Evolutionary conservation across 2,329 filamentous ascomycete species (phyloP).

Genomic region (Fusarium oxysporum): DNA sequence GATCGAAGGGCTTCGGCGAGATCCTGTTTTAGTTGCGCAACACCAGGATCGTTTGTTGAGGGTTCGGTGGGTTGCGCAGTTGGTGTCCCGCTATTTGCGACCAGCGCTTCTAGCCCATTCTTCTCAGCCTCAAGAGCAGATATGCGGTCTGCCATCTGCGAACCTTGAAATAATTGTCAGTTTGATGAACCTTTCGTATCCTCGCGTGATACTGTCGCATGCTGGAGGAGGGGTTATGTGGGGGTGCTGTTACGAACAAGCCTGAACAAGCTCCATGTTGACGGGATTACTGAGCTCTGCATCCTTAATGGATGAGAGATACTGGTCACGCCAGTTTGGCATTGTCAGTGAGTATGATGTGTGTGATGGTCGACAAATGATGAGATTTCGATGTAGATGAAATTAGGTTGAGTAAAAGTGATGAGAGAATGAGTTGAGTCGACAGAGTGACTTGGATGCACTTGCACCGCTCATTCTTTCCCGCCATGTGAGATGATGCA

Average conservation of each 20-base stretch:
- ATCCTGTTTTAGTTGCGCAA: slow-evolving; percentile 71
- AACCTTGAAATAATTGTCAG: slow-evolving; percentile 60
- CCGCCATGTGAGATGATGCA: slow-evolving; percentile 44
- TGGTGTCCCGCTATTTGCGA: slow-evolving; percentile 42
- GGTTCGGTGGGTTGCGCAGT: slow-evolving; percentile 26
- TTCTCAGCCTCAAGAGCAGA: slow-evolving; percentile 71
- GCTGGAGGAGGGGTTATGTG: slow-evolving; percentile 22
- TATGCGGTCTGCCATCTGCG: slow-evolving; percentile 74
- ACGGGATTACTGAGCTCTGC: slow-evolving; percentile 74
- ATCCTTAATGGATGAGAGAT: slow-evolving; percentile 78
- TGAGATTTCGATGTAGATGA: background rate
- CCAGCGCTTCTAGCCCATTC: slow-evolving; percentile 51
- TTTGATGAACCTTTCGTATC: background rate
- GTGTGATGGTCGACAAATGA: background rate
- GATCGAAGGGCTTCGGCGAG: slow-evolving; percentile 82
- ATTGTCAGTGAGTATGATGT: slow-evolving; percentile 49
- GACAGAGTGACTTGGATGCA: slow-evolving; percentile 13
- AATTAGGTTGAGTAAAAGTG: slow-evolving; percentile 1
- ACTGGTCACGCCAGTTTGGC: slow-evolving; percentile 84
- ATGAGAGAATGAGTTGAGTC: slow-evolving; percentile 3
- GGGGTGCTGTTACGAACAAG: slow-evolving; percentile 68
- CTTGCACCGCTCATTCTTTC: slow-evolving; percentile 34
- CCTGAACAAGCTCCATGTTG: slow-evolving; percentile 76
- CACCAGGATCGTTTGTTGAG: slow-evolving; percentile 48
- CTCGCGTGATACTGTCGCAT: slow-evolving; percentile 23